Evolutionary conservation across 129 eudicot genomes (phyloP).

Genomic region (Dittrichia graveolens): DNA sequence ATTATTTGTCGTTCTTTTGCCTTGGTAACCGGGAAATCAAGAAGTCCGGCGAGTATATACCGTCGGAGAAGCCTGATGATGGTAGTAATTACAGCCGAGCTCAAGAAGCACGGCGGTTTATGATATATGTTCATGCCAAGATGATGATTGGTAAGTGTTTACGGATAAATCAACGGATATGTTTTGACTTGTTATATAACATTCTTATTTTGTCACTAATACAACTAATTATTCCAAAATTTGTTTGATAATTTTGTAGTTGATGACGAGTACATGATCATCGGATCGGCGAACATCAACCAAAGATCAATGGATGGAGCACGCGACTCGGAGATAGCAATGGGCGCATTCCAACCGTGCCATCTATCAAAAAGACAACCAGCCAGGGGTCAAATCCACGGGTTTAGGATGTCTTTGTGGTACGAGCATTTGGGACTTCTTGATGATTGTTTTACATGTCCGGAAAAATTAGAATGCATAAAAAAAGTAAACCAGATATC

Average conservation of each 20-base stretch:
- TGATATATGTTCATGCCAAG: slow-evolving; percentile 88
- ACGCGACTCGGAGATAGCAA: slow-evolving; percentile 85
- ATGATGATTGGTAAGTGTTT: slow-evolving; percentile 74
- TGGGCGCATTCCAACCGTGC: slow-evolving; percentile 87
- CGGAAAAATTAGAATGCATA: slow-evolving; percentile 52
- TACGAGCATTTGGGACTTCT: slow-evolving; percentile 79
- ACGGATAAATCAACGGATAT: too few species aligned
- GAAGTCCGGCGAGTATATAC: slow-evolving; percentile 62
- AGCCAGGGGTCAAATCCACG: slow-evolving; percentile 70
- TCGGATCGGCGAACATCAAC: slow-evolving; percentile 86
- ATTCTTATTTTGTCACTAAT: too few species aligned
- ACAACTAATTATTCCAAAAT: neutral
- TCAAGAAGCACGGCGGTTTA: slow-evolving; percentile 69
- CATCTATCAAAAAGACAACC: slow-evolving; percentile 50
- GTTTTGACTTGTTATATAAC: neutral
- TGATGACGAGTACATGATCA: slow-evolving; percentile 80
- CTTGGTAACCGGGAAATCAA: slow-evolving; percentile 68
- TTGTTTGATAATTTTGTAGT: slow-evolving; percentile 39
- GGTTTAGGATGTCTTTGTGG: slow-evolving; percentile 81
- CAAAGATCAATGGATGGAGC: slow-evolving; percentile 88
- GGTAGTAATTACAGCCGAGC: slow-evolving; percentile 59
- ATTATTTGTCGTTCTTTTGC: slow-evolving; percentile 74
- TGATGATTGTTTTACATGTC: slow-evolving; percentile 45
- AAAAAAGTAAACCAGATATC: slow-evolving; percentile 53
- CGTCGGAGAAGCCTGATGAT: slow-evolving; percentile 50